Evolutionary conservation across 2,329 filamentous ascomycete genomes (phyloP), one percentile per base, ranked within the genome.

Genomic region (Colletotrichum lindemuthianum): DNA sequence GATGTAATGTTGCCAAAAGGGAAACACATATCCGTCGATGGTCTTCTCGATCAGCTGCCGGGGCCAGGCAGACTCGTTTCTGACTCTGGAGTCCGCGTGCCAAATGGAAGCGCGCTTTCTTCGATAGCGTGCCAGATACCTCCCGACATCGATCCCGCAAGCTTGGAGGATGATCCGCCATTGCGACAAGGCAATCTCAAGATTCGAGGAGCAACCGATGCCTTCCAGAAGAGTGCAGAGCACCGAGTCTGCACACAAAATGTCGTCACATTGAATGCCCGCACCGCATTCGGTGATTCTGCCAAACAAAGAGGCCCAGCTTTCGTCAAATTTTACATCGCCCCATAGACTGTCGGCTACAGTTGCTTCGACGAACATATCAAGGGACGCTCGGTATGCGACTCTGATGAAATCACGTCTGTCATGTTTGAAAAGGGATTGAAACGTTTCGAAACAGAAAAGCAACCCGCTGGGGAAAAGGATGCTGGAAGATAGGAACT

Each of bases 361-460:
- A 24, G 24, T 24, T 24, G 24, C 44, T 10, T 50, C 9, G 32
- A 37, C 11, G n/a, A 50, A 50, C 6, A 50, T 32, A n/a, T 36
- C 9, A 12, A 50, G 8, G 13, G 47, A 32, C 11, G 13, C 47
- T 12, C 37, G 32, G 32, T 33, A 50, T 10, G 47, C 47, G 8
- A 37, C 24, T 8, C 10, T n/a, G 32, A 50, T n/a, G 32, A 50
- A 50, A 13, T 50, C 47, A 36, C n/a, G 11, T 33, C 47, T 36
- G 12, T 50, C 47, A 6, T 36, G 32, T n/a, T 2, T 5, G n/a
- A 50, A 37, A 36, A 50, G 11, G 15, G 7, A 12, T 9, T 16
- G 47, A n/a, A 50, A 50, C 33, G 11, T 50, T n/a, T 50, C 33
- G 47, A 50, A 50, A n/a, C 47, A 50, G 5, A 50, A 15, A 8